Evolutionary conservation across 1,139 yeast species (phyloP).

Genomic region (Arxiozyma slooffiae): DNA sequence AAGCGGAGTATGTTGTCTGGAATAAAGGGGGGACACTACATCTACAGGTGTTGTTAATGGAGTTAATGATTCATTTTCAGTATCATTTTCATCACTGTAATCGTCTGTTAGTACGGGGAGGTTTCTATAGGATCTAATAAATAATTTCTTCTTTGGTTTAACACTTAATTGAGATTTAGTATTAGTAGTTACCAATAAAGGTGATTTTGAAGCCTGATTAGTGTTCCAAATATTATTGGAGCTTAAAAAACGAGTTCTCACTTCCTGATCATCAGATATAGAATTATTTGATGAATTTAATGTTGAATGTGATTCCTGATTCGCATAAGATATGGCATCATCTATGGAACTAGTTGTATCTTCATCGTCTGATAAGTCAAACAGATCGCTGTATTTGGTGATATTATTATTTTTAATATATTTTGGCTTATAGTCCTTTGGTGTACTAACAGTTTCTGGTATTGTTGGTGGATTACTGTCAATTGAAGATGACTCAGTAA

Average conservation of each 20-base stretch:
- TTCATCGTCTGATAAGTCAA: constrained; percentile 10
- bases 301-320: not conserved
- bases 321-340: not conserved
- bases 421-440: not conserved
- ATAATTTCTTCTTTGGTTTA: not conserved
- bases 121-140: not conserved
- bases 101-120: constrained; percentile 1
- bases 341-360: not conserved
- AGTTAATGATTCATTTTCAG: constrained; percentile 3
- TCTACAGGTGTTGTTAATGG: not conserved
- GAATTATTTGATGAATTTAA: not conserved
- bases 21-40: not conserved
- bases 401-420: not conserved
- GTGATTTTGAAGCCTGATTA: not conserved
- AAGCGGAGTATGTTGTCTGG: constrained; percentile 2
- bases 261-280: not conserved
- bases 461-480: not conserved
- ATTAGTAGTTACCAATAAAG: not conserved
- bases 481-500: not conserved
- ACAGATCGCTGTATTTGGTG: constrained; percentile 9
- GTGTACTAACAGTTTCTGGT: not conserved
- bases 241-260: not conserved
- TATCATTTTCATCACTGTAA: not conserved
- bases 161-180: not conserved
- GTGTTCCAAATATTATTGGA: not conserved